A percentile compares a stretch with the other conserved stretches of the same genome.
phyloP scores from a whole-genome alignment of 2,329 filamentous ascomycete genomes.

The Apiospora hydei region DNA sequence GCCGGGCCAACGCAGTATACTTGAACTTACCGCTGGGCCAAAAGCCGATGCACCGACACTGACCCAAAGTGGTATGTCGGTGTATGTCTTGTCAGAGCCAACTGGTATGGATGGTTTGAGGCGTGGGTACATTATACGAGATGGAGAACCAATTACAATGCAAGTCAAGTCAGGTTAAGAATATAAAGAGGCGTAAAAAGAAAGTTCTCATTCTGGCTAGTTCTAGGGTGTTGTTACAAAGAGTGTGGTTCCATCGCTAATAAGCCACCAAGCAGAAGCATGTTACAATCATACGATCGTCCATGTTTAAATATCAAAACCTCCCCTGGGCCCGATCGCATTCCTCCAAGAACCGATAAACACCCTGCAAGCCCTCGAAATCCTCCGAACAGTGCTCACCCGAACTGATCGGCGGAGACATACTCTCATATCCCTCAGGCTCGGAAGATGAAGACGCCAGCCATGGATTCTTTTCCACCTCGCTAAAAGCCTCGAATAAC shows the following conservation, averaged over 20 bases:
- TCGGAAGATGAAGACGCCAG: conserved; percentile 53
- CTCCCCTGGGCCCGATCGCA: conserved; percentile 53
- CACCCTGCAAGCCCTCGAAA: conserved; percentile 63
- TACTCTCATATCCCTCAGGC: conserved; percentile 55
- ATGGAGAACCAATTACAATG: neutral
- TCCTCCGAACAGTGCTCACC: conserved; percentile 54
- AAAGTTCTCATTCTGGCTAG: neutral
- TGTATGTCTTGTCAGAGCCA: no score
- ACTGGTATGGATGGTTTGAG: no score
- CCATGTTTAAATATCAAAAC: conserved; percentile 31
- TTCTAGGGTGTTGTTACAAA: neutral
- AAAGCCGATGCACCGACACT: no score
- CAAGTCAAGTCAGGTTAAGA: neutral
- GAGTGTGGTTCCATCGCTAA: conserved; percentile 11
- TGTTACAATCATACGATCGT: conserved; percentile 13
- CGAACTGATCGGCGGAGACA: conserved; percentile 55
- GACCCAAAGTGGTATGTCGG: no score
- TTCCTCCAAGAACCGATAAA: conserved; percentile 65
- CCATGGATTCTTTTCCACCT: conserved; percentile 57
- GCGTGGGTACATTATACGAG: neutral
- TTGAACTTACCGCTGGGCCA: no score
- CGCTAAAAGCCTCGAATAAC: conserved; percentile 46
- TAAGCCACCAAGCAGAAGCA: conserved; percentile 1
- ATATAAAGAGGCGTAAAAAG: neutral
- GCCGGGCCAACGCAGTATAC: no score